Evolutionary conservation across 371 early-diverging fungal species (phyloP), one percentile per base, ranked within the genome.

Genomic region (Batkoa obscura): DNA sequence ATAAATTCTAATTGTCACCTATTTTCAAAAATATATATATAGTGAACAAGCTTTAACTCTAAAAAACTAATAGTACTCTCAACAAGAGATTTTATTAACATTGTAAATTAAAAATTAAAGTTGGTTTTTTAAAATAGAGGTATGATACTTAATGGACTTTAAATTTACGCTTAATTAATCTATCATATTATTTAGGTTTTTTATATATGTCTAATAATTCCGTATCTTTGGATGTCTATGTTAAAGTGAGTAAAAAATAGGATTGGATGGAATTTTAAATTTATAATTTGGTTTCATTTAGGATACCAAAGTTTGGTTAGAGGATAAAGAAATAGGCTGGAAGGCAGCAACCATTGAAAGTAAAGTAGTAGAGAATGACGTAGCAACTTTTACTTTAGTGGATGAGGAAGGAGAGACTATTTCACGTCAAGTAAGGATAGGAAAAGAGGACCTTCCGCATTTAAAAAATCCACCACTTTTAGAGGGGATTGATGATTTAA

Each of bases 401-500:
- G 71, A 81, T 58, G 82, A 81, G 55, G 63, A 72, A 37, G 67
- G 75, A 62, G 69, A 75, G 66, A 75, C 73, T 71, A 35, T 47
- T 10, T 31, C 35, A n/a, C 54, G 41, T 34, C 17, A 37, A 49
- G 17, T 17, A 15, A 6, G 34, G 45, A 15, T 42, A 38, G 64
- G 66, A 43, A 75, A 71, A 55, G 72, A 72, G 36, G 76, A 73
- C 50, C 72, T 93, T 41, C 93, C 91, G 10, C 91, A 90, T 15
- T 68, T 93, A 50, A 77, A 88, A 65, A 92, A 93, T 64, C 93
- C 96, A 30, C 88, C 86, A 0, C 68, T 75, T 48, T 68, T 87
- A 55, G 92, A 92, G 58, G 84, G 87, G 50, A 83, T 81, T 47
- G 94, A 97, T 68, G 95, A 91, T 67, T 68, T 93, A 65, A 88